These are phyloP conservation scores for Cladorrhinum sp. DNA, from an alignment of 2,329 filamentous ascomycete species.

Conservation along the genomic window DNA sequence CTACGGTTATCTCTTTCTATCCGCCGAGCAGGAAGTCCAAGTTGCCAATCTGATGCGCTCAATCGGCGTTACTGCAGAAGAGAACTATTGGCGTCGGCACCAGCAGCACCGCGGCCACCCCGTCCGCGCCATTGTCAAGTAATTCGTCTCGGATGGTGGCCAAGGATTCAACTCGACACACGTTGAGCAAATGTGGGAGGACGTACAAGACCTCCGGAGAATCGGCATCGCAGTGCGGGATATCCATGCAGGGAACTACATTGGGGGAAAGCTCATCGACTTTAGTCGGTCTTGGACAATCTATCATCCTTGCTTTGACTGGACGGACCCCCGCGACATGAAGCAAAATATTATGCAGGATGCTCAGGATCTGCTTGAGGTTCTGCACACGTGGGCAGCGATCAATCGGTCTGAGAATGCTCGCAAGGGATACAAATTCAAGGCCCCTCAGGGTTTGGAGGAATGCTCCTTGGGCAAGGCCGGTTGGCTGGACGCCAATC, in stretches of 20 bases:
- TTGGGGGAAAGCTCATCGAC: not conserved
- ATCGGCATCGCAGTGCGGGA: not conserved
- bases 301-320: not conserved
- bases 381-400: not conserved
- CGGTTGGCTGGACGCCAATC: not conserved
- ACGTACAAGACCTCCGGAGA: not conserved
- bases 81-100: constrained; percentile 8
- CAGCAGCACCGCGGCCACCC: constrained; percentile 12
- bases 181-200: constrained; percentile 7
- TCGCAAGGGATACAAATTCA: not conserved
- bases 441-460: not conserved
- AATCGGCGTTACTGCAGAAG: not conserved
- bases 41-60: too few relatives aligned
- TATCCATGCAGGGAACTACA: not conserved
- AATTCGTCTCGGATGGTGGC: not conserved
- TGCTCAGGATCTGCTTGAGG: not conserved
- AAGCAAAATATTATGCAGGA: not conserved
- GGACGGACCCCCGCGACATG: not conserved
- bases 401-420: not conserved
- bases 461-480: not conserved
- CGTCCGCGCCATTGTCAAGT: constrained; percentile 19
- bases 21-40: too few relatives aligned
- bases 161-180: not conserved
- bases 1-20: not conserved
- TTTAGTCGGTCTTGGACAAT: not conserved